Evolutionary conservation across 768 basidiomycete genomes (phyloP).

Genomic region (Polyporus arcularius): DNA sequence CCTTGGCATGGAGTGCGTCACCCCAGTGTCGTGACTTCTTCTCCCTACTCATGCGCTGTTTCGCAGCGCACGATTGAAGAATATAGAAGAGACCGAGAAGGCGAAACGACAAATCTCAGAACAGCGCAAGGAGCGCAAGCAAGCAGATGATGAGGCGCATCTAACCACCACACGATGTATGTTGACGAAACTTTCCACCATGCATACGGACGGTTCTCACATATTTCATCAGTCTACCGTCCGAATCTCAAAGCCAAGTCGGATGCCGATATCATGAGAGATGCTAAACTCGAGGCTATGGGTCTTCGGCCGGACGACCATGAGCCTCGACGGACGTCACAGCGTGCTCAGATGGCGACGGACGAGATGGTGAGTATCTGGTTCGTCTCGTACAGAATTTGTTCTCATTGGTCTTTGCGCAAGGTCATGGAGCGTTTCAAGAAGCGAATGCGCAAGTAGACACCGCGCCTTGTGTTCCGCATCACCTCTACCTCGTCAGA

Average conservation of each 20-base stretch:
- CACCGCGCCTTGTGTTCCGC: neutral
- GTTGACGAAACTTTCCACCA: conserved; percentile 6
- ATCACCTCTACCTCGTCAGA: neutral
- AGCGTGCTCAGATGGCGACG: conserved; percentile 80
- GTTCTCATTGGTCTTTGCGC: neutral
- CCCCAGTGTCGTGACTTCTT: neutral
- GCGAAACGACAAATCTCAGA: conserved; percentile 88
- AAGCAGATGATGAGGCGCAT: conserved; percentile 72
- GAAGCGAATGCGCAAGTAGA: conserved; percentile 84
- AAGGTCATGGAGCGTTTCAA: conserved; percentile 97
- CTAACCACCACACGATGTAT: conserved; percentile 85
- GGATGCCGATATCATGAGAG: conserved; percentile 84
- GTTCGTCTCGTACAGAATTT: neutral
- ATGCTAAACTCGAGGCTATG: conserved; percentile 87
- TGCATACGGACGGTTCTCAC: neutral
- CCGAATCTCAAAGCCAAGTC: conserved; percentile 83
- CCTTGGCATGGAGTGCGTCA: conserved; percentile 95
- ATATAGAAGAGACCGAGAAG: conserved; percentile 97
- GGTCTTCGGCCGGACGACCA: conserved; percentile 62
- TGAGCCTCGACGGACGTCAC: conserved; percentile 41
- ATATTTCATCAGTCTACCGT: conserved; percentile 65
- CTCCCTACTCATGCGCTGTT: neutral
- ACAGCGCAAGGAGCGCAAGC: conserved; percentile 61
- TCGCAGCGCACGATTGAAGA: conserved; percentile 81
- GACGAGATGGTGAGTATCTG: conserved; percentile 74